These are phyloP conservation scores for Papiliotrema laurentii DNA, from an alignment of 1,284 basidiomycete species.

Conservation along the genomic window DNA sequence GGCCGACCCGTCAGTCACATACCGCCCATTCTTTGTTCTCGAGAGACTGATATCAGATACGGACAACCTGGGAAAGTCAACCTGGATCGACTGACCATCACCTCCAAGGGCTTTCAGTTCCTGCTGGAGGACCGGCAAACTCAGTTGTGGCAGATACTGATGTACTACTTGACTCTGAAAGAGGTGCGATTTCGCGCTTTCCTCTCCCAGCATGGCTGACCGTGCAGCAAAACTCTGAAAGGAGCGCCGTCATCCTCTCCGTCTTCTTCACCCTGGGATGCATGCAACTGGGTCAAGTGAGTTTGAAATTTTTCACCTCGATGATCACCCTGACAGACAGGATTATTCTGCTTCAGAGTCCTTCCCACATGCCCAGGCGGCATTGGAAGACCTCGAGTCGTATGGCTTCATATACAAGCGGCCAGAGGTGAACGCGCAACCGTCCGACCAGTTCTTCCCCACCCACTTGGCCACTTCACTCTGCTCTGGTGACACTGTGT, in stretches of 20 bases:
- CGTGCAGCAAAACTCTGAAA: slow-evolving; percentile 63
- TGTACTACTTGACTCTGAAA: slow-evolving; percentile 62
- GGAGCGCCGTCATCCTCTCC: slow-evolving; percentile 87
- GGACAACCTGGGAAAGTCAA: slow-evolving; percentile 20
- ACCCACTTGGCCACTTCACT: slow-evolving; percentile 94
- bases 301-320: slow-evolving; percentile 13
- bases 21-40: background rate
- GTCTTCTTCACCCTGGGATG: slow-evolving; percentile 95
- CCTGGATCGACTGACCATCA: slow-evolving; percentile 65
- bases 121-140: slow-evolving; percentile 92
- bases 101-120: slow-evolving; percentile 94
- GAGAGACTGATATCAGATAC: slow-evolving; percentile 5
- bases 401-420: slow-evolving; percentile 90
- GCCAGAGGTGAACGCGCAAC: slow-evolving; percentile 44
- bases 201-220: slow-evolving; percentile 5
- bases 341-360: slow-evolving; percentile 84
- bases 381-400: slow-evolving; percentile 87
- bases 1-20: slow-evolving; percentile 49
- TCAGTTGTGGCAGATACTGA: slow-evolving; percentile 93
- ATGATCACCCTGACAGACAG: slow-evolving; percentile 46
- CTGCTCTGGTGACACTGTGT: slow-evolving; percentile 50
- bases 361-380: slow-evolving; percentile 73
- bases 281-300: slow-evolving; percentile 80
- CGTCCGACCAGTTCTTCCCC: slow-evolving; percentile 72
- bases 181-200: slow-evolving; percentile 25